Conservation (phyloP, 2,329 filamentous ascomycete genomes). For the Zymoseptoria pseudotritici region DNA sequence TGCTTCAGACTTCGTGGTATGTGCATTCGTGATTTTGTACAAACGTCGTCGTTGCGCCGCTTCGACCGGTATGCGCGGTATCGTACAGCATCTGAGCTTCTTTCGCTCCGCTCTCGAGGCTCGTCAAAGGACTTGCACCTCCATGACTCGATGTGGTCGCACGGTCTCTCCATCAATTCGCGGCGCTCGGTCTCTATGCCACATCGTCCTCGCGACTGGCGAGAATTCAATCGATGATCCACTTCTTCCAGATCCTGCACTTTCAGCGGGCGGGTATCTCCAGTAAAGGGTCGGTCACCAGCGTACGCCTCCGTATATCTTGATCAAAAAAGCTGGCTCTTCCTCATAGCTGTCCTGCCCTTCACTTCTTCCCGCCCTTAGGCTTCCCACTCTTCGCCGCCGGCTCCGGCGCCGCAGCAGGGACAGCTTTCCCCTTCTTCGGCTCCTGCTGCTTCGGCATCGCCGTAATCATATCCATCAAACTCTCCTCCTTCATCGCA, state of each 20-base stretch:
- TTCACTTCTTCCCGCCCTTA: slow-evolving; percentile 29
- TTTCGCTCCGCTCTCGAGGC: background rate
- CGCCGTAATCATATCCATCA: slow-evolving; percentile 50
- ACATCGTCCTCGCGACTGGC: no score
- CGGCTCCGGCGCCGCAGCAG: slow-evolving; percentile 33
- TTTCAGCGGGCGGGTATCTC: no score
- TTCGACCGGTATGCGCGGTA: background rate
- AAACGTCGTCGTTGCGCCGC: background rate
- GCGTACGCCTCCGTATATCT: background rate
- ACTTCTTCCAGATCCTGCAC: no score
- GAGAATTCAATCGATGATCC: no score
- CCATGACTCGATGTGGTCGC: background rate
- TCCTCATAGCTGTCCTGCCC: background rate
- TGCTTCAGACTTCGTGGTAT: background rate
- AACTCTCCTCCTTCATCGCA: slow-evolving; percentile 41
- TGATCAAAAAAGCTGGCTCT: background rate
- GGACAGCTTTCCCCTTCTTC: slow-evolving; percentile 32
- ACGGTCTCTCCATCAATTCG: background rate
- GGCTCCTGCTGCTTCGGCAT: slow-evolving; percentile 21
- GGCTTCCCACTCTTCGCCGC: slow-evolving; percentile 32
- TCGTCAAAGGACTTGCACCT: background rate
- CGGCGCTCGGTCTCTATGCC: no score
- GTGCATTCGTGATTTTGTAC: background rate
- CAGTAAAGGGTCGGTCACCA: background rate
- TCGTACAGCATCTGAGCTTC: background rate